Base-by-base conservation (phyloP, 139 green algal genomes). In the Nannochloris sp. region DNA sequence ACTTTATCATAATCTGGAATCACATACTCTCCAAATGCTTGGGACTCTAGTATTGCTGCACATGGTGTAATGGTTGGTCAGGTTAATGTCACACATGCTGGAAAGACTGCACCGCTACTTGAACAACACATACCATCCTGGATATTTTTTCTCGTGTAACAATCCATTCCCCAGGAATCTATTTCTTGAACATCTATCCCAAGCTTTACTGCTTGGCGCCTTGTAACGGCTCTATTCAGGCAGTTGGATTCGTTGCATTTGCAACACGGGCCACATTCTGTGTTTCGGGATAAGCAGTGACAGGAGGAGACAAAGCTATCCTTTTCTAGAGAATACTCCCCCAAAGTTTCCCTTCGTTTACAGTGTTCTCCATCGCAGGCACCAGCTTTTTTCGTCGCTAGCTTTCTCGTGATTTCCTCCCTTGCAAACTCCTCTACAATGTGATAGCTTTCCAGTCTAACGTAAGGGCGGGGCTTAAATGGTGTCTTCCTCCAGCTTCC, bases 81-180 rank as follows among this genome's bases (percentile, higher is more conserved):
- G 50, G 13, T 16, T 16, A 62, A 12, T 13, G 56, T 62, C 56
- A 62, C 49, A 40, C 33, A 40, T 40, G 33, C 33, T 40, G 9
- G 33, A 40, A 40, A 40, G 25, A n/a, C 25, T 46, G 30, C 59
- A n/a, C 26, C 12, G 14, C 50, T 55, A 16, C 55, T 86, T 72
- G 33, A 40, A 40, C 11, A 23, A 14, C 46, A 53, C 46, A 14
- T 14, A 53, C 46, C 85, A 29, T 91, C 83, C 23, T 78, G 74
- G 12, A 93, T 82, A 79, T 91, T 91, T 26, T 71, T 56, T 11
- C 86, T 74, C 2, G 82, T 89, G 67, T 93, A 94, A 66, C 82
- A 89, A 79, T 94, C 87, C 60, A 94, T 83, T 56, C 87, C 87
- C 87, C 87, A 94, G 40, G 70, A 69, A 71, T 94, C 72, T 30